These are phyloP conservation scores for Fusarium neocosmosporiellum DNA, from an alignment of 2,329 filamentous ascomycete species.

Conservation along the genomic window DNA sequence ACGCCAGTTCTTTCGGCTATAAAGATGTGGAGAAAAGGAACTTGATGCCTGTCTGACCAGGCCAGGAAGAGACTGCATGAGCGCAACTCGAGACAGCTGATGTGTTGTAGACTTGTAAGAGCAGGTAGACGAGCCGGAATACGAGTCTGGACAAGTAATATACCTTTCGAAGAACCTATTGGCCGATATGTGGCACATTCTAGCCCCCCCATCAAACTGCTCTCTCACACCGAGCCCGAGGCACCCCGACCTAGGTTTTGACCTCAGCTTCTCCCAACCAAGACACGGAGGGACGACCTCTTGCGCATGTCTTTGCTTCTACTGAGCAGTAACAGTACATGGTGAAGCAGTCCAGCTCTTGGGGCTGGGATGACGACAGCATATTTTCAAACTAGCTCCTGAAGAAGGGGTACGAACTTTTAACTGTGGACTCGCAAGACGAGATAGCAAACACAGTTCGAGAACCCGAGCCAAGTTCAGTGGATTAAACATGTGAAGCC, in stretches of 20 bases:
- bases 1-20: neutral
- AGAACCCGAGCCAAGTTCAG: too few relatives aligned
- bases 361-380: neutral
- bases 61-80: neutral
- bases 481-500: too few relatives aligned
- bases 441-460: neutral
- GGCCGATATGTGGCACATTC: neutral
- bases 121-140: neutral
- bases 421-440: neutral
- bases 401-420: neutral
- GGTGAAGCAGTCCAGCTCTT: neutral
- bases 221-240: neutral
- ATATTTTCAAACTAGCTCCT: neutral
- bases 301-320: neutral
- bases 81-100: neutral
- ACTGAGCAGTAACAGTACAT: neutral
- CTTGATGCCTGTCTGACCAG: neutral
- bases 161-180: neutral
- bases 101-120: neutral
- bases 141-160: neutral
- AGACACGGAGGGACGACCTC: neutral
- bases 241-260: neutral
- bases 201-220: neutral
- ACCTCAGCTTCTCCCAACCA: neutral
- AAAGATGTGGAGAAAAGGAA: neutral